Evolutionary conservation across 352 stramenopile species (phyloP), one percentile per base, ranked within the genome.

Genomic region (Pythium apleroticum): DNA sequence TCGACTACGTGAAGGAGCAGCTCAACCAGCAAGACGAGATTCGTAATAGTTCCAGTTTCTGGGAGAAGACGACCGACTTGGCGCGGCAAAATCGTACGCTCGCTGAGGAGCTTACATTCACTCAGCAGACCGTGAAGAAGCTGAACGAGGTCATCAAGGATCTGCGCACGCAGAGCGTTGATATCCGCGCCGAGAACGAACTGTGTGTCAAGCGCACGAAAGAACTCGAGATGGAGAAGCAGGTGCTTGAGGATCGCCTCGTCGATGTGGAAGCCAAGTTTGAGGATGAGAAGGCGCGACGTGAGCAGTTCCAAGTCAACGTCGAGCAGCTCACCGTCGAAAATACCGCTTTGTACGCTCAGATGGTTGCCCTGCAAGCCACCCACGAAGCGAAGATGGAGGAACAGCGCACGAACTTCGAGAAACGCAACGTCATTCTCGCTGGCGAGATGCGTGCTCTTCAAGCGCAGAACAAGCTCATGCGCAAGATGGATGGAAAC

Each of bases 281-380:
- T 54, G 77, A 89, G 35, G 84, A 93, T 35, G 87, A 95, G 53
- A 93, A 93, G 68, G 70, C 77, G 12, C 84, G 85, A 1, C 77
- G 85, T 20, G 85, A 95, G 65, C 83, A 95, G 53, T 95, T 95
- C 62, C 83, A 95, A 65, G 81, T 95, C n/a, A 86, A 89, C 30
- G 80, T 92, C 12, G 84, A 95, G 68, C 87, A 95, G 58, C 60
- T 95, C 15, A 91, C 85, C 3, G 82, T 91, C 20, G 87, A 95
- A 49, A 96, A 94, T 59, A 95, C 84, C 10, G 84, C 88, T 5
- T 48, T 95, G 63, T 93, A 96, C 52, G 86, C 86, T 12, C 86
- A 94, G 66, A 93, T 96, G 88, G 84, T 93, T 28, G 85, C 86
- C 39, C 31, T 94, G 25, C 84, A 95, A 70, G 89, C 84, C 8